Base-by-base conservation (phyloP, 2,329 filamentous ascomycete genomes). In the Fusarium paranaense region DNA sequence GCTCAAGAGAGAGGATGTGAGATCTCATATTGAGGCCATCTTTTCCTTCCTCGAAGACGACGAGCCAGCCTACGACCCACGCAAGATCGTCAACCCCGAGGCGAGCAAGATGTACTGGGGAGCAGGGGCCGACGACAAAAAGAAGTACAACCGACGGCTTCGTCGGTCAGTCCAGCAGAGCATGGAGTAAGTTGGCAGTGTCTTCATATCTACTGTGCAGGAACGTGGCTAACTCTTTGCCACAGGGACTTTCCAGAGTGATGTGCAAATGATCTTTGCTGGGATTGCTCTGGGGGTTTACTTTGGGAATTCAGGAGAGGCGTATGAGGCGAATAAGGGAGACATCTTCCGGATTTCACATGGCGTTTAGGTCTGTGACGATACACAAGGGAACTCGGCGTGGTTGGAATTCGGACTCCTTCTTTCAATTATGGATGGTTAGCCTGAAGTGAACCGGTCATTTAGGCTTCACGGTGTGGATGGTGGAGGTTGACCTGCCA, bases 101-200 rank as follows among this genome's bases (percentile, higher is more conserved):
- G 95, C 95, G 3, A 92, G 93, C 45, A 94, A 92, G 81, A 86
- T 98, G 54, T 97, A 93, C 80, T 99, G 97, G 96, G 95, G 95
- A 4, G 88, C 88, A 5, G 84, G 89, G 1, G 68, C 81, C 3
- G 92, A 95, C 3, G 92, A 96, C 62, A 93, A 94, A 80, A 98
- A 95, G 83, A 84, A 90, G 74, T 98, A 98, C 84, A 95, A 93
- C 78, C 90, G 96, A 62, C 90, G 91, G 70, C 86, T 98, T 71
- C 90, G 96, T 62, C 89, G 94, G 77, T 94, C 93, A 11, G 93
- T 97, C 5, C 93, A 92, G 80, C 85, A 89, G 73, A 92, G 90
- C 78, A 87, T 90, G 84, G 90, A 92, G 86, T 91, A 84, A 82
- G 85, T 62, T 42, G 62, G 30, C 42, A 20, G 16, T 5, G 2